Evolutionary conservation across 139 green algal genomes (phyloP).

Genomic region (Eudorina sp.): DNA sequence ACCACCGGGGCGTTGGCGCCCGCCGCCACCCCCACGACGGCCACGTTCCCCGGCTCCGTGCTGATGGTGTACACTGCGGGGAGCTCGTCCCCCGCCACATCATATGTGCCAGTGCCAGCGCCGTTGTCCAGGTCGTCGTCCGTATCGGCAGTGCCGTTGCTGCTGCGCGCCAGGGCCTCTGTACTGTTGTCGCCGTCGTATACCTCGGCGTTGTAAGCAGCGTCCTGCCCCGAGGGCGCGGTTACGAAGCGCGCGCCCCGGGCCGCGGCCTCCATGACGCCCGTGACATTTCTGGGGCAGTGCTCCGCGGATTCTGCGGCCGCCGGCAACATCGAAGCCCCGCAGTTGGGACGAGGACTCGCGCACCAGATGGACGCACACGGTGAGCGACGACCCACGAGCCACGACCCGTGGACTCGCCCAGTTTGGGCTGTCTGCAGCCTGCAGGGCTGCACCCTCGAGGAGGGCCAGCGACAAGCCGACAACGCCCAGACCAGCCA

Average conservation of each 20-base stretch:
- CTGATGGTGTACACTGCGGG: not conserved
- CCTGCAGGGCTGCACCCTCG: too few species aligned
- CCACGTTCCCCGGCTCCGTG: slow-evolving; percentile 2
- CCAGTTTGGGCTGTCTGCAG: too few species aligned
- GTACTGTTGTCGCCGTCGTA: not conserved
- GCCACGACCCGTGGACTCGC: too few species aligned
- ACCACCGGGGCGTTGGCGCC: not conserved
- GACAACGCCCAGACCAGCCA: too few species aligned
- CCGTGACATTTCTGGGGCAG: not conserved
- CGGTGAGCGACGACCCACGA: too few species aligned
- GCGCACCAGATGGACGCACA: too few species aligned
- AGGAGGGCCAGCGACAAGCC: too few species aligned
- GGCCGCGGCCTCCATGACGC: not conserved
- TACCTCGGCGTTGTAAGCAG: not conserved
- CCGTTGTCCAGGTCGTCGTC: not conserved
- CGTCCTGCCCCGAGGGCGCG: not conserved
- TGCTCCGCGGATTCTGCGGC: not conserved
- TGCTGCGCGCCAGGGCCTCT: not conserved
- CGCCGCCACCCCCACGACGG: slow-evolving; percentile 20
- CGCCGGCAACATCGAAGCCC: too few species aligned
- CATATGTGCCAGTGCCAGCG: not conserved
- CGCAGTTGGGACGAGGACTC: too few species aligned
- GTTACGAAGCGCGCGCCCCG: slow-evolving; percentile 1
- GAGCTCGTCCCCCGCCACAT: not conserved
- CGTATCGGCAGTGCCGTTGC: not conserved